Base-by-base conservation (phyloP, 768 basidiomycete species). In the Lactarius quietus region DNA sequence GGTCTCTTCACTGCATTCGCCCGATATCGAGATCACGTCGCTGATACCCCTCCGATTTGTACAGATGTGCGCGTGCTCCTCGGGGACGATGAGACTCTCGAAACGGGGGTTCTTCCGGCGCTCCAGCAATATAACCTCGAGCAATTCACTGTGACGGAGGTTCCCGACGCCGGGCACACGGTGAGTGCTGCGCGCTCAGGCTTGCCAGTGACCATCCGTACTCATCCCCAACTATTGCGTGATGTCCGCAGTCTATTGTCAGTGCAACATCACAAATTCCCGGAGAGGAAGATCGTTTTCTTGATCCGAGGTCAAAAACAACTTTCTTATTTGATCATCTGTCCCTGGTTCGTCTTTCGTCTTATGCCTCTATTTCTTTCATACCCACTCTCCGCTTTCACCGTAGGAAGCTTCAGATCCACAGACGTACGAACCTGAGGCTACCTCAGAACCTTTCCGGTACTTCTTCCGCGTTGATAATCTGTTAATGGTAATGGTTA, bases 41-140 rank as follows among this genome's bases (percentile, higher is more conserved):
- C 56, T 67, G 63, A 67, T 39, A 20, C 63, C 48, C 41, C 51
- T 36, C 57, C 56, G 63, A 64, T 62, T 63, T 59, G 45, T 52
- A 45, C 72, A 95, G 96, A 98, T 79, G 86, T 98, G 59, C 91
- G 95, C 71, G 86, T 83, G 74, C 92, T 98, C 74, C 87, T 98
- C 72, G 84, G 84, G 51, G 88, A 95, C 76, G 95, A 98, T 74
- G 86, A 87, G 20, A 79, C 83, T n/a, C 84, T 98, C 53, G 88
- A 94, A 72, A 80, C 82, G 12, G 88, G 89, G 52, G 83, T 96
- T 58, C 80, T 86, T 0, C 90, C 92, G 3, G 89, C 91, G 1
- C 76, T 98, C 62, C 80, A 83, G 58, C 83, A 91, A 65, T 98
- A 98, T 77, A 96, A 98, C 72, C 78, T 92, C 62, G 84, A 86